These are phyloP conservation scores for Rhodocollybia butyracea DNA, from an alignment of 768 basidiomycete species.

Conservation along the genomic window DNA sequence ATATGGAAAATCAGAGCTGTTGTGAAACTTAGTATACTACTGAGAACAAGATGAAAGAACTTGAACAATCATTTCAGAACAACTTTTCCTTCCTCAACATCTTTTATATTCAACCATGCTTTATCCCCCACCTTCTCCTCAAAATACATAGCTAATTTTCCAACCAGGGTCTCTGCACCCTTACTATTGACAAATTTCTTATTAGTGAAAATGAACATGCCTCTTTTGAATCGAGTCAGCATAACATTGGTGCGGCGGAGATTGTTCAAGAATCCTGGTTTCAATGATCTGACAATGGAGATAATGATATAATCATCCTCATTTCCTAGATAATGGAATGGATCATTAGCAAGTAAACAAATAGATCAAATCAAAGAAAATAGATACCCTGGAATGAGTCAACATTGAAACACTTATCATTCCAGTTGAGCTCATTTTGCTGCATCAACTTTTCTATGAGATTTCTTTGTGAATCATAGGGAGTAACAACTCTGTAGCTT, in stretches of 20 bases:
- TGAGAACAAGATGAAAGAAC: too few relatives aligned
- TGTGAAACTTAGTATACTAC: too few relatives aligned
- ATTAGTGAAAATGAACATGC: slow-evolving; percentile 74
- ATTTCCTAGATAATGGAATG: slow-evolving; percentile 53
- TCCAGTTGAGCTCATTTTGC: slow-evolving; percentile 48
- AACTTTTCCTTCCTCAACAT: slow-evolving; percentile 36
- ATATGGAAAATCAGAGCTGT: too few relatives aligned
- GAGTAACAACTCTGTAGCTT: slow-evolving; percentile 69
- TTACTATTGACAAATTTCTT: slow-evolving; percentile 53
- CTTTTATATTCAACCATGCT: slow-evolving; percentile 36
- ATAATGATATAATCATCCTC: slow-evolving; percentile 79
- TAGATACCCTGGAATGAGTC: slow-evolving; percentile 78
- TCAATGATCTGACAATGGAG: slow-evolving; percentile 57
- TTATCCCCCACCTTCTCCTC: slow-evolving; percentile 33
- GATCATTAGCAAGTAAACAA: slow-evolving; percentile 3
- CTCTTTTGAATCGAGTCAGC: slow-evolving; percentile 75
- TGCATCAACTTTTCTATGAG: slow-evolving; percentile 57
- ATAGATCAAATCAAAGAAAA: slow-evolving; percentile 7
- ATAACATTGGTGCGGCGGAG: slow-evolving; percentile 80
- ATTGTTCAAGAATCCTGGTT: slow-evolving; percentile 66
- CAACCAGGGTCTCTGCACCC: slow-evolving; percentile 47
- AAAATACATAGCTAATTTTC: slow-evolving; percentile 34
- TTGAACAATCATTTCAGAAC: slow-evolving; percentile 1
- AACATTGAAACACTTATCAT: slow-evolving; percentile 78
- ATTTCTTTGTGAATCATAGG: slow-evolving; percentile 73